Conservation (phyloP, 441 rosid genomes). For the Isatis lusitanica region DNA sequence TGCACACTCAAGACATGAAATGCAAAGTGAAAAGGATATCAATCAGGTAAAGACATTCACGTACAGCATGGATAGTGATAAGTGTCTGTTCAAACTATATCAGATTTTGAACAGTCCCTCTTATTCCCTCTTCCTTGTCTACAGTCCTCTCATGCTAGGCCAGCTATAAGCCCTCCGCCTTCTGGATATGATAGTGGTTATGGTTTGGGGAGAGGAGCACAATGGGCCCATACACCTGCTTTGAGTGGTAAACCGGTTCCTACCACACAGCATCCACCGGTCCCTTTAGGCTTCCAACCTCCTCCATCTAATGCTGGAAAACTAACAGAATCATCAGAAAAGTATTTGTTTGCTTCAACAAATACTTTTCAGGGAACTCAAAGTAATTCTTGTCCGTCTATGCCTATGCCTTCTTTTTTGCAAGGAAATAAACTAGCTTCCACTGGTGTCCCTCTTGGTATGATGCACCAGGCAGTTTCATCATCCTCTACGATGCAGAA, state of each 20-base stretch:
- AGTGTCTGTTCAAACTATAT: neutral
- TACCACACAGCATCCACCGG: slow-evolving; percentile 25
- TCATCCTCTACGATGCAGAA: slow-evolving; percentile 31
- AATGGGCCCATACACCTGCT: slow-evolving; percentile 47
- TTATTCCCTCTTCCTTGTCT: slow-evolving; percentile 9
- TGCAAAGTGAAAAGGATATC: slow-evolving; percentile 42
- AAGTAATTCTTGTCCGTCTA: slow-evolving; percentile 33
- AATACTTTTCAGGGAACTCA: slow-evolving; percentile 9
- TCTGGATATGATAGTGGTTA: slow-evolving; percentile 33
- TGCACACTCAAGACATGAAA: slow-evolving; percentile 39
- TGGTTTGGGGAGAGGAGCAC: slow-evolving; percentile 36
- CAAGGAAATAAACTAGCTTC: slow-evolving; percentile 39
- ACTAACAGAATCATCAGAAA: slow-evolving; percentile 33
- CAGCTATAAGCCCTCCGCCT: slow-evolving; percentile 32
- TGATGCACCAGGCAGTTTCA: slow-evolving; percentile 29
- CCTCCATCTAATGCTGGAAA: slow-evolving; percentile 13
- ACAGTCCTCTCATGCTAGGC: slow-evolving; percentile 32
- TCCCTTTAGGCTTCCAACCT: slow-evolving; percentile 29
- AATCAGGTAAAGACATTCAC: slow-evolving; percentile 44
- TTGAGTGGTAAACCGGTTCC: slow-evolving; percentile 36
- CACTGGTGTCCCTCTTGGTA: slow-evolving; percentile 27
- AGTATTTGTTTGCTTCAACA: slow-evolving; percentile 20
- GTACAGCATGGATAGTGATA: neutral
- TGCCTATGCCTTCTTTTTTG: slow-evolving; percentile 39
- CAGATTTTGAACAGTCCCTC: too few relatives aligned